These are phyloP conservation scores for Tetrapisispora iriomotensis DNA, from an alignment of 805 yeast species.

Conservation along the genomic window DNA sequence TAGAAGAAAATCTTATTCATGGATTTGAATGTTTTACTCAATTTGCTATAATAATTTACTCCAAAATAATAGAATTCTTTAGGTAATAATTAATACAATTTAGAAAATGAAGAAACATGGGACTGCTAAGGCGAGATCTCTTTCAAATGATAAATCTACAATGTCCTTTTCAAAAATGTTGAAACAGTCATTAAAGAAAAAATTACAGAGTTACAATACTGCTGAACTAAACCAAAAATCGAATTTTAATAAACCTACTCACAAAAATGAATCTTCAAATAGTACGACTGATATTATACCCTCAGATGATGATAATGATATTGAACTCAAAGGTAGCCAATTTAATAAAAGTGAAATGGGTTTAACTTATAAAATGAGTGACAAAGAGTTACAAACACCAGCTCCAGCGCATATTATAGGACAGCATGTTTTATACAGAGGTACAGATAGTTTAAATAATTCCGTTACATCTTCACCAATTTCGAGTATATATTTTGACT, in stretches of 20 bases:
- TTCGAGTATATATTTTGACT: constrained; percentile 1
- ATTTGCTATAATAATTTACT: too few relatives aligned
- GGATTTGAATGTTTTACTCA: too few relatives aligned
- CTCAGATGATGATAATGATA: too few relatives aligned
- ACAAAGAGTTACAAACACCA: background rate
- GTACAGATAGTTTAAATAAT: background rate
- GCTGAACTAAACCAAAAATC: background rate
- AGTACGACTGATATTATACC: too few relatives aligned
- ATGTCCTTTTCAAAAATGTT: constrained; percentile 1
- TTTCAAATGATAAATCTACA: background rate
- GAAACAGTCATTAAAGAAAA: constrained; percentile 1
- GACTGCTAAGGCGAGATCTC: background rate
- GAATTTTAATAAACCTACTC: background rate
- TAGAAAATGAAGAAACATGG: constrained; percentile 1
- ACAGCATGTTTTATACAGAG: background rate
- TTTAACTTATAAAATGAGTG: too few relatives aligned
- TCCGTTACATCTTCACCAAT: background rate
- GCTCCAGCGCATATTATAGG: background rate
- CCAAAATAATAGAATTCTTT: too few relatives aligned
- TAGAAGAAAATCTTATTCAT: too few relatives aligned
- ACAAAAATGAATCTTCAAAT: too few relatives aligned
- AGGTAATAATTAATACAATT: too few relatives aligned
- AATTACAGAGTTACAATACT: background rate
- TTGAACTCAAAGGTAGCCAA: too few relatives aligned
- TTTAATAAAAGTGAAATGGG: too few relatives aligned